Percentiles rank a stretch among this genome's conserved stretches.
phyloP scores from a whole-genome alignment of 2,329 filamentous ascomycete species.

The Talaromyces funiculosus region DNA sequence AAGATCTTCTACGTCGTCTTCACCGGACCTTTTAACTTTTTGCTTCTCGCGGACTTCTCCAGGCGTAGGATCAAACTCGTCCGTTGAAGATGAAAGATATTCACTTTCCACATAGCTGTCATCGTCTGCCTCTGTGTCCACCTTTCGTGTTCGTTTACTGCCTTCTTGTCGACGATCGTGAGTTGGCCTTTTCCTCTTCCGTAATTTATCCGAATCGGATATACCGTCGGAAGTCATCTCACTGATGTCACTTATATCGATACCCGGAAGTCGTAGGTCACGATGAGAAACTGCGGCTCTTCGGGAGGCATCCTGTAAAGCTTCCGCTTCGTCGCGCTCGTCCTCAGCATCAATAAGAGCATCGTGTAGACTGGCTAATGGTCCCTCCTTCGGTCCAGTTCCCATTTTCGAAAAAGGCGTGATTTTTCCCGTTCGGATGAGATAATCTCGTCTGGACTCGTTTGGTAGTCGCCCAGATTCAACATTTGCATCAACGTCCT shows the following conservation, averaged over 20 bases:
- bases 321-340: slow-evolving; percentile 50
- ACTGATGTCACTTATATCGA: slow-evolving; percentile 49
- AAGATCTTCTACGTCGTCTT: slow-evolving; percentile 50
- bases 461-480: slow-evolving; percentile 58
- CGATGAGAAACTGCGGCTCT: slow-evolving; percentile 60
- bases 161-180: slow-evolving; percentile 1
- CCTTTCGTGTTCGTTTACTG: slow-evolving; percentile 7
- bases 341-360: slow-evolving; percentile 78
- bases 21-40: slow-evolving; percentile 20
- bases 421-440: slow-evolving; percentile 95
- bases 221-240: slow-evolving; percentile 26
- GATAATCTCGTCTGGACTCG: slow-evolving; percentile 79
- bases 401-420: slow-evolving; percentile 85
- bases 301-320: slow-evolving; percentile 36
- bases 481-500: slow-evolving; percentile 40
- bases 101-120: slow-evolving; percentile 34
- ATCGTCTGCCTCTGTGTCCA: slow-evolving; percentile 22
- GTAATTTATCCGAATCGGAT: slow-evolving; percentile 7
- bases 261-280: slow-evolving; percentile 66
- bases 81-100: slow-evolving; percentile 26
- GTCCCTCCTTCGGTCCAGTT: slow-evolving; percentile 51
- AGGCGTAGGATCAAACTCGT: slow-evolving; percentile 32
- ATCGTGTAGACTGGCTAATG: slow-evolving; percentile 66
- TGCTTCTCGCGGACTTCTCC: slow-evolving; percentile 23
- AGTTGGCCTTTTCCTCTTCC: slow-evolving; percentile 34